Evolutionary conservation across 179 eudicot species (phyloP).

Genomic region (Vitellaria paradoxa): DNA sequence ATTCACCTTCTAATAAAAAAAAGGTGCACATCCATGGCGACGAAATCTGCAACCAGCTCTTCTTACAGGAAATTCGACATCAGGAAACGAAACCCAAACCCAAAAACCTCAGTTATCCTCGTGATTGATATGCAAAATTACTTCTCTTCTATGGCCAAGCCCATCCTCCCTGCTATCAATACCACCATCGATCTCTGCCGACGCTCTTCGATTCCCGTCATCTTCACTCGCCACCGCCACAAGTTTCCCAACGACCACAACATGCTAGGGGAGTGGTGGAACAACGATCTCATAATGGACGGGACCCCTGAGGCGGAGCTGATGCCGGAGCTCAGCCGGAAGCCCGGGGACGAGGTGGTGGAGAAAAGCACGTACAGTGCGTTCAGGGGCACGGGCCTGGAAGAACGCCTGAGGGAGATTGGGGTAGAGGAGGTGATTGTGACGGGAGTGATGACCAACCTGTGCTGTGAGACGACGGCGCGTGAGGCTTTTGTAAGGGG

Average conservation of each 20-base stretch:
- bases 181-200: constrained; percentile 76
- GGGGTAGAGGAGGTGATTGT: constrained; percentile 78
- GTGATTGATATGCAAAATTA: constrained; percentile 72
- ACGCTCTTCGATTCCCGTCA: constrained; percentile 45
- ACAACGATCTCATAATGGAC: constrained; percentile 52
- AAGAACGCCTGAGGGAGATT: constrained; percentile 56
- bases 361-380: constrained; percentile 81
- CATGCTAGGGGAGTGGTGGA: constrained; percentile 82
- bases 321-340: constrained; percentile 35
- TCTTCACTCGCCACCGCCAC: constrained; percentile 87
- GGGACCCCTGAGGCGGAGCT: constrained; percentile 65
- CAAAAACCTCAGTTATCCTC: constrained; percentile 35
- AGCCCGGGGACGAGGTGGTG: constrained; percentile 40
- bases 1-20: too few relatives aligned
- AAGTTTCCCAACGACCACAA: constrained; percentile 49
- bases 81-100: constrained; percentile 44
- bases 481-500: constrained; percentile 83
- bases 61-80: constrained; percentile 35
- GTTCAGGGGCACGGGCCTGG: constrained; percentile 59
- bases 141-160: constrained; percentile 55
- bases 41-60: constrained; percentile 3
- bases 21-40: neutral
- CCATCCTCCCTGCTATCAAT: constrained; percentile 51
- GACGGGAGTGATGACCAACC: constrained; percentile 78
- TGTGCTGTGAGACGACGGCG: constrained; percentile 88